These are phyloP conservation scores for Rhododendron griersonianum DNA, from an alignment of 148 eudicot species.

Conservation along the genomic window DNA sequence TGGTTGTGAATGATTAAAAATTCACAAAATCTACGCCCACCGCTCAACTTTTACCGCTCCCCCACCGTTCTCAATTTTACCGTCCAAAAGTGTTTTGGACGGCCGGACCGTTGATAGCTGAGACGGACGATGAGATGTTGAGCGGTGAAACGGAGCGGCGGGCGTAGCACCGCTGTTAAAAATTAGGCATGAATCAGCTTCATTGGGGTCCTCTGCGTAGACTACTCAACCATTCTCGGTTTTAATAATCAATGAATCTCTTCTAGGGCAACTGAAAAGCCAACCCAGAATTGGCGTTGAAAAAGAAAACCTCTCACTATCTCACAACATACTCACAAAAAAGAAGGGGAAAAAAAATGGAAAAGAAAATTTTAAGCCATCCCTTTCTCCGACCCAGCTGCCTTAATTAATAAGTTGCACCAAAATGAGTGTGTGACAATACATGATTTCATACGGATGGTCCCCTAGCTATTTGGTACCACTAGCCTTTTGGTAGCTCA, in stretches of 20 bases:
- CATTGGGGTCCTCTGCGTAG: neutral
- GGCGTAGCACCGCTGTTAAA: too few relatives aligned
- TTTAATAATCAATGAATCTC: slow-evolving; percentile 14
- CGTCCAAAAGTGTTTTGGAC: too few relatives aligned
- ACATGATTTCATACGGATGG: neutral
- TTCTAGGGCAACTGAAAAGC: slow-evolving; percentile 13
- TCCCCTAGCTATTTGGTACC: slow-evolving; percentile 7
- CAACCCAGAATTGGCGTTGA: neutral
- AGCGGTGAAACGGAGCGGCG: too few relatives aligned
- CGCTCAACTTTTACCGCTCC: too few relatives aligned
- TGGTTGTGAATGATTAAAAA: slow-evolving; percentile 8
- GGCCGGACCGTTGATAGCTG: too few relatives aligned
- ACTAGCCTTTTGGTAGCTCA: neutral
- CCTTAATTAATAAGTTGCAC: neutral
- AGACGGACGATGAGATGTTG: too few relatives aligned
- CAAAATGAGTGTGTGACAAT: neutral
- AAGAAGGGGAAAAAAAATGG: neutral
- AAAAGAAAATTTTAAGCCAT: neutral
- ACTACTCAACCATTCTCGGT: neutral
- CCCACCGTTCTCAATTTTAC: too few relatives aligned
- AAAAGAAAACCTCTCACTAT: neutral
- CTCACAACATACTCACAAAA: neutral
- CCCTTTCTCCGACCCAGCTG: neutral
- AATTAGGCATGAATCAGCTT: slow-evolving; percentile 4
- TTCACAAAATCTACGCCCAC: too few relatives aligned